Evolutionary conservation across 208 protist genomes (phyloP).

Genomic region (Crithidia bombi): DNA sequence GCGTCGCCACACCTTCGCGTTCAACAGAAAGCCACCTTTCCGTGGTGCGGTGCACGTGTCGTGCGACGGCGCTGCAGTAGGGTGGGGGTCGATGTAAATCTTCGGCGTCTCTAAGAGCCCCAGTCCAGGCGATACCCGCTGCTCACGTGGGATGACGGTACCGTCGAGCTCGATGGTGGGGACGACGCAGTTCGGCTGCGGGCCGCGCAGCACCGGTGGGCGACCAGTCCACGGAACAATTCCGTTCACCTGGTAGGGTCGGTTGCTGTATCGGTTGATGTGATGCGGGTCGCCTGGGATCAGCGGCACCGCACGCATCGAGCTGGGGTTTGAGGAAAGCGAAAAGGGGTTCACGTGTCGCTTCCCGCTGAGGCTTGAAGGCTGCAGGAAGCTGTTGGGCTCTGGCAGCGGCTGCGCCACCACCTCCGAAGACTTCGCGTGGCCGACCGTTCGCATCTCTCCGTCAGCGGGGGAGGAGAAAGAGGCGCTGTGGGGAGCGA

Average conservation of each 20-base stretch:
- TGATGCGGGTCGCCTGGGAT: conserved; percentile 13
- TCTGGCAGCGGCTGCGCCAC: background rate
- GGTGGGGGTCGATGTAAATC: conserved; percentile 7
- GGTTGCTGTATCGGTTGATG: conserved; percentile 18
- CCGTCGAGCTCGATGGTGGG: conserved; percentile 28
- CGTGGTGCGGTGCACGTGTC: background rate
- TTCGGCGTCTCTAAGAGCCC: conserved; percentile 29
- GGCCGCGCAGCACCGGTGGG: conserved; percentile 33
- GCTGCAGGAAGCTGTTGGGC: background rate
- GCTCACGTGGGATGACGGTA: conserved; percentile 24
- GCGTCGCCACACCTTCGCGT: conserved; percentile 1
- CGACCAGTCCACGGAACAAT: conserved; percentile 39
- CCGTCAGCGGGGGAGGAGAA: background rate
- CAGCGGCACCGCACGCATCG: background rate
- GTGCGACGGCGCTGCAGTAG: background rate
- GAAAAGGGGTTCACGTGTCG: conserved; percentile 14
- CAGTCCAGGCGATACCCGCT: conserved; percentile 26
- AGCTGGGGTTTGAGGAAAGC: background rate
- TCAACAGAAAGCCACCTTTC: background rate
- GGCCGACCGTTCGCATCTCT: background rate
- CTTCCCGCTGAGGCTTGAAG: background rate
- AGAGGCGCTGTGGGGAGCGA: background rate
- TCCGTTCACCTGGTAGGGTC: conserved; percentile 20
- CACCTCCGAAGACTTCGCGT: too few relatives aligned
- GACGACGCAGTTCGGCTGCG: conserved; percentile 28